These are phyloP conservation scores for Yamadazyma pseudoaaseri DNA, from an alignment of 1,139 yeast species.

Conservation along the genomic window DNA sequence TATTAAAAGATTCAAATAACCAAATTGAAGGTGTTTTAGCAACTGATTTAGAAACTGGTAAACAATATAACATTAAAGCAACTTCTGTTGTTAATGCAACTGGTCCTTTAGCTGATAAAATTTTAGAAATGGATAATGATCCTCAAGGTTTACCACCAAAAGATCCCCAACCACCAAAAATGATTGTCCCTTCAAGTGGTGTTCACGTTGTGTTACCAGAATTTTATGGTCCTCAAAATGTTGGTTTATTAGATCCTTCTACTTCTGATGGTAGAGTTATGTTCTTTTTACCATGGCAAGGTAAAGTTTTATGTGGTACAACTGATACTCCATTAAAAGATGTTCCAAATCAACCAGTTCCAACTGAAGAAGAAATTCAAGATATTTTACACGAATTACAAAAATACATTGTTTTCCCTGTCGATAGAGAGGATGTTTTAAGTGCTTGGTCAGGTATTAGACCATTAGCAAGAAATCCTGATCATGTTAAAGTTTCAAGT, in stretches of 20 bases:
- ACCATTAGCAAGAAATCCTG: slow-evolving; percentile 90
- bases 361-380: slow-evolving; percentile 85
- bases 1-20: slow-evolving; percentile 60
- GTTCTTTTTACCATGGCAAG: slow-evolving; percentile 98
- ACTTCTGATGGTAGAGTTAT: slow-evolving; percentile 96
- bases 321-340: slow-evolving; percentile 79
- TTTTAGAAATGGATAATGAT: slow-evolving; percentile 83
- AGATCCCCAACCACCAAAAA: slow-evolving; percentile 50
- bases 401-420: slow-evolving; percentile 86
- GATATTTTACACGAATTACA: slow-evolving; percentile 86
- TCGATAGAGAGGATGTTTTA: slow-evolving; percentile 83
- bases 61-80: slow-evolving; percentile 57
- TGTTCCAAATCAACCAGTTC: slow-evolving; percentile 82
- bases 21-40: slow-evolving; percentile 77
- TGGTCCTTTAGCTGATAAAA: slow-evolving; percentile 86
- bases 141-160: slow-evolving; percentile 64
- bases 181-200: slow-evolving; percentile 95
- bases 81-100: slow-evolving; percentile 88
- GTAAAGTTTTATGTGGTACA: slow-evolving; percentile 94
- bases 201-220: slow-evolving; percentile 92
- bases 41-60: slow-evolving; percentile 70
- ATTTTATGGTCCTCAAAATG: slow-evolving; percentile 81
- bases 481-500: slow-evolving; percentile 42
- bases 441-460: slow-evolving; percentile 98
- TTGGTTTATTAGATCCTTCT: slow-evolving; percentile 89